Percentiles rank a stretch among this genome's conserved stretches.
Evolutionary conservation across 106 monocot genomes (phyloP).

Genomic region (Dioscorea alata): DNA sequence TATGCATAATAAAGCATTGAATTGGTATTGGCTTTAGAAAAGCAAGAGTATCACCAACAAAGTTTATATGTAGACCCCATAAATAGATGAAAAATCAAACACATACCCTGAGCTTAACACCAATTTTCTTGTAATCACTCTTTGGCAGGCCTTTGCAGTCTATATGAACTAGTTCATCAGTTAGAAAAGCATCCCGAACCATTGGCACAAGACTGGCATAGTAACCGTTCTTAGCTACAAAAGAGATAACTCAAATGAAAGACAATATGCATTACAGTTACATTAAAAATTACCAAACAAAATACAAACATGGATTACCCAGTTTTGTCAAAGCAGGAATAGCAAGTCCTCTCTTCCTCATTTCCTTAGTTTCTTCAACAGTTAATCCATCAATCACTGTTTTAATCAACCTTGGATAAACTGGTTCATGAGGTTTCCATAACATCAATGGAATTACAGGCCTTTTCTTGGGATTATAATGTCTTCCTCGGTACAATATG

Average conservation of each 20-base stretch:
- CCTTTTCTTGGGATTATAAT: constrained; percentile 84
- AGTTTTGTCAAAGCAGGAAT: constrained; percentile 81
- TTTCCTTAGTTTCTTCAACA: constrained; percentile 87
- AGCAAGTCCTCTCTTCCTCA: constrained; percentile 81
- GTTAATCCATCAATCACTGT: constrained; percentile 79
- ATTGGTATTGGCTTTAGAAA: neutral
- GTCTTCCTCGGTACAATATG: constrained; percentile 83
- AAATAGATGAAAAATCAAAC: constrained; percentile 3
- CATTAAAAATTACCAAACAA: neutral
- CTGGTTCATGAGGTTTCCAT: constrained; percentile 94
- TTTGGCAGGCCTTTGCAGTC: constrained; percentile 81
- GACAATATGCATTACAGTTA: neutral
- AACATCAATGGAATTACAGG: constrained; percentile 91
- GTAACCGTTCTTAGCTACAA: constrained; percentile 96
- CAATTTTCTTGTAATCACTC: constrained; percentile 92
- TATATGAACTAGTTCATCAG: constrained; percentile 79
- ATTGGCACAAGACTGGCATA: constrained; percentile 88
- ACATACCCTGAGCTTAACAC: constrained; percentile 85
- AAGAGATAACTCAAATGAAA: neutral
- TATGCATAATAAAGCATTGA: neutral
- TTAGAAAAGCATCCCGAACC: constrained; percentile 94
- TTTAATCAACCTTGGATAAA: constrained; percentile 88
- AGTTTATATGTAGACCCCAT: too few relatives aligned
- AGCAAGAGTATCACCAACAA: neutral
- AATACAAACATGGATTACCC: constrained; percentile 34